A percentile compares a stretch with the other conserved stretches of the same genome.
Conservation (phyloP, 2,329 filamentous ascomycete genomes). For the Fusarium xylarioides region DNA sequence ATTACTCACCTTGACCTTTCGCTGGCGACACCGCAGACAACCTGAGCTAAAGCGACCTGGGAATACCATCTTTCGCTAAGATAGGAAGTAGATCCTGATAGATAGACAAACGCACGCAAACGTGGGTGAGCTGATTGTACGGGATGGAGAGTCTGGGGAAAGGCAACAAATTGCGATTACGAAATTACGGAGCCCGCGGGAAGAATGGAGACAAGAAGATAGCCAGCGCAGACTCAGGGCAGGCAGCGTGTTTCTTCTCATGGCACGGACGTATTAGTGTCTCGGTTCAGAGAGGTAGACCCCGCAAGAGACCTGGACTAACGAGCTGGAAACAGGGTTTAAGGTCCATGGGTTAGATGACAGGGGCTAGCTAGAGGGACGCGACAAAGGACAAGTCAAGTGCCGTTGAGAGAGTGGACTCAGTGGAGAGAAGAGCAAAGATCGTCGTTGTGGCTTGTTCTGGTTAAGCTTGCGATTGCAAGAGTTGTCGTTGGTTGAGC, state of each 20-base stretch:
- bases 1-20: slow-evolving; percentile 44
- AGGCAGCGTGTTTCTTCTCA: background rate
- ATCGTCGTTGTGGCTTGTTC: slow-evolving; percentile 10
- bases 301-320: background rate
- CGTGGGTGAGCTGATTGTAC: background rate
- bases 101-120: background rate
- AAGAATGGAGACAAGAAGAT: background rate
- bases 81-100: background rate
- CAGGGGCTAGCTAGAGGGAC: too few relatives aligned
- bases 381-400: slow-evolving; percentile 3
- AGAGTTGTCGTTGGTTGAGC: background rate
- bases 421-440: background rate
- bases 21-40: slow-evolving; percentile 44
- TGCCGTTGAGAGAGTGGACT: background rate
- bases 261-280: background rate
- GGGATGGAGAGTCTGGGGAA: slow-evolving; percentile 10
- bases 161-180: background rate
- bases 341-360: background rate
- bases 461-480: slow-evolving; percentile 26
- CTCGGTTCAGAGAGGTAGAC: background rate
- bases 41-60: slow-evolving; percentile 45
- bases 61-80: slow-evolving; percentile 40
- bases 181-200: background rate
- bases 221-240: background rate
- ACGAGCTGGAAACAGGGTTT: background rate